Base-by-base conservation (phyloP, 2,329 filamentous ascomycete genomes). In the Arachnomyces sp. region DNA sequence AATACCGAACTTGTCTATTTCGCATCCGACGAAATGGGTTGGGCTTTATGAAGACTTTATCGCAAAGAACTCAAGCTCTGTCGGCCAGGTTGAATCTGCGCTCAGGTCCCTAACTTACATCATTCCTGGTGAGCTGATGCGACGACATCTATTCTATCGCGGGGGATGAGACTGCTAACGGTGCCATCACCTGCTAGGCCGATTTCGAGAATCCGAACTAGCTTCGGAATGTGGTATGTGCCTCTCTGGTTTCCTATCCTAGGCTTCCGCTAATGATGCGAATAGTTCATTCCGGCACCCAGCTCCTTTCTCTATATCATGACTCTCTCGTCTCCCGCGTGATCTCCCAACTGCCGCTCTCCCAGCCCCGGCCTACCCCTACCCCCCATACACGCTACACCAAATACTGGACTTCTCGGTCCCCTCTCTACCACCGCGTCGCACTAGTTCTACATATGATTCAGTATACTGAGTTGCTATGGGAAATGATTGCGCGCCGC, bases 401-500 rank as follows among this genome's bases (percentile, higher is more conserved):
- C 29, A 72, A 72, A 46, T 80, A 78, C 59, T 81, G 77, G 73
- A 71, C 71, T 13, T 66, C 72, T 36, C 71, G 71, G 40, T 81
- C 76, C 53, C 70, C 74, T 3, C 71, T 86, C 7, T 98, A 98
- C 63, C 78, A 82, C 43, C 77, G 84, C 43, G 78, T 93, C 40
- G 89, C 90, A 31, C 74, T 89, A 48, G 70, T 88, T 3, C 69
- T 98, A 36, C 87, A 94, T 59, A 83, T 94, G 66, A 84, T 95
- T 17, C 84, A 92, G 51, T 96, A 96, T 58, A 94, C 89, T 0
- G 87, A 98, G 65, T 71, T 98, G 20, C 68, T 98, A n/a, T 92
- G 90, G 76, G 92, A 98, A 61, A 98, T 98, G 92, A 78, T 84
- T 18, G 89, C 89, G 18, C 93, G 94, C 64, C 76, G 90, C 36